Percentiles rank a stretch among this genome's conserved stretches.
These are phyloP conservation scores for Trichoderma koningiopsis DNA, from an alignment of 2,329 filamentous ascomycete species.

Conservation along the genomic window DNA sequence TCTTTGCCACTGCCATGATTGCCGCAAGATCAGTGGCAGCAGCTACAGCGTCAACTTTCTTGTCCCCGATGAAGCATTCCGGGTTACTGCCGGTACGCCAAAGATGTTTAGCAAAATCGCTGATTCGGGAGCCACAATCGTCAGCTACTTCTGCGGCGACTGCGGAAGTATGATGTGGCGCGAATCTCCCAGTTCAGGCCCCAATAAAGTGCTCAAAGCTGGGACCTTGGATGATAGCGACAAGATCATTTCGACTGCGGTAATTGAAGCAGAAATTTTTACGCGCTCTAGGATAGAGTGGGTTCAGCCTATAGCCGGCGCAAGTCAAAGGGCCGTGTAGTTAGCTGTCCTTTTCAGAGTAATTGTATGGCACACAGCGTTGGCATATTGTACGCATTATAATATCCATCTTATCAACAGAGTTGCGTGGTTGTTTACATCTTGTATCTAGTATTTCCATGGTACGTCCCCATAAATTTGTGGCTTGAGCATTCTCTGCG, in stretches of 20 bases:
- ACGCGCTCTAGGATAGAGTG: neutral
- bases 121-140: neutral
- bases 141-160: neutral
- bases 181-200: neutral
- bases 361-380: neutral
- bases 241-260: neutral
- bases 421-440: neutral
- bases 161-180: conserved; percentile 1
- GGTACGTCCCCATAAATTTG: neutral
- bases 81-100: neutral
- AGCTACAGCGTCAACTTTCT: conserved; percentile 9
- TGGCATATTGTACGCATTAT: neutral
- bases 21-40: conserved; percentile 8
- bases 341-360: neutral
- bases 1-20: conserved; percentile 5
- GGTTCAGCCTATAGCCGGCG: neutral
- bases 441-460: neutral
- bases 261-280: neutral
- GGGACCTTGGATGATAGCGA: conserved; percentile 1
- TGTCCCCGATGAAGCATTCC: neutral
- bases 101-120: conserved; percentile 3
- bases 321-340: neutral
- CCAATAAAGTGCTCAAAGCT: neutral
- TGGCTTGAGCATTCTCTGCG: neutral
- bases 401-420: no score